Evolutionary conservation across 2,329 filamentous ascomycete species (phyloP), one percentile per base, ranked within the genome.

Genomic region (Metarhizium anisopliae): DNA sequence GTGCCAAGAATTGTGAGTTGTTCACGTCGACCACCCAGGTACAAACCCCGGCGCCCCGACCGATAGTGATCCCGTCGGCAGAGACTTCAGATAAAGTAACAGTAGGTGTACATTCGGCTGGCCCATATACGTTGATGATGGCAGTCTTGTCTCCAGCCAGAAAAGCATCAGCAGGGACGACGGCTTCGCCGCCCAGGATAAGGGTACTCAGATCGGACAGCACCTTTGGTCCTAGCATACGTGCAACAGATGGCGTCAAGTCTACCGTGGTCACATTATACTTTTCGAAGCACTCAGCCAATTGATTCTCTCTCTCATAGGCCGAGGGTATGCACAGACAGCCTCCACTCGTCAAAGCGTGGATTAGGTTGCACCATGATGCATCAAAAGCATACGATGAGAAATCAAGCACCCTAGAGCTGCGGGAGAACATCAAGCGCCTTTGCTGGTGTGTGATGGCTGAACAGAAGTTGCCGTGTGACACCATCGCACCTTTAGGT

Each of bases 1-100:
- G 66, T 1, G 60, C 52, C 11, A 67, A 58, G 6, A 45, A 45
- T 47, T 64, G 50, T 53, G 62, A 58, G 51, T 68, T 57, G n/a
- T 60, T 53, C 6, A 63, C 55, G 29, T 68, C 60, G 1, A 67
- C 64, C 36, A 72, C 56, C 66, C 67, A 70, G 1, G 65, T 59
- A 5, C 54, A 32, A 25, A 18, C 29, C 1, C 52, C 52, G n/a
- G 32, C 32, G 8, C 18, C 30, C 2, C n/a, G 35, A 50, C 5
- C 56, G 25, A 38, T 52, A 43, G 51, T 56, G 40, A 45, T 20
- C 2, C 6, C n/a, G 1, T 45, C 11, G 18, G 3, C 2, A 25
- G n/a, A 45, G n/a, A 45, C n/a, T 45, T 45, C 8, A 18, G 42
- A 45, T 16, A 45, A 3, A 6, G 42, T 45, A 20, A 45, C 42